A percentile compares a stretch with the other conserved stretches of the same genome.
These are phyloP conservation scores for Bidens hawaiensis DNA, from an alignment of 140 eudicot species.

Conservation along the genomic window DNA sequence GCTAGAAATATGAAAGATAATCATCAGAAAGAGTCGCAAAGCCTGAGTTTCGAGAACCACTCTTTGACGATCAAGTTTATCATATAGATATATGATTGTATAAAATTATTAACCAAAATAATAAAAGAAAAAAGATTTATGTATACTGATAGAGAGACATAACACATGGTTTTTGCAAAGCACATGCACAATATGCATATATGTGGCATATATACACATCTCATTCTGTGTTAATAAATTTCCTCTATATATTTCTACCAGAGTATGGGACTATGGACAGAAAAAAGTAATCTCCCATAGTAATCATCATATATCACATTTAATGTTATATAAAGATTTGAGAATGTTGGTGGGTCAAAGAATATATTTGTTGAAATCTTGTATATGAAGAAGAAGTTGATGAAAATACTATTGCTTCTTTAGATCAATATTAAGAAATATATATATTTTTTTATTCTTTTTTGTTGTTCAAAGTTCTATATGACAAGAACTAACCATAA, in stretches of 20 bases:
- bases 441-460: too few relatives aligned
- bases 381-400: too few relatives aligned
- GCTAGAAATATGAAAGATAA: neutral
- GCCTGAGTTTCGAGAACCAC: neutral
- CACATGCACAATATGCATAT: slow-evolving; percentile 9
- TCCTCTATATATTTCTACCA: slow-evolving; percentile 2
- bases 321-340: neutral
- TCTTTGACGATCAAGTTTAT: neutral
- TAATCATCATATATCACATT: too few relatives aligned
- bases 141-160: neutral
- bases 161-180: slow-evolving; percentile 8
- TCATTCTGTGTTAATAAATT: slow-evolving; percentile 15
- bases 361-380: too few relatives aligned
- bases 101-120: neutral
- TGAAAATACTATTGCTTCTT: too few relatives aligned
- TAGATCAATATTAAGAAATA: too few relatives aligned
- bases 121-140: too few relatives aligned
- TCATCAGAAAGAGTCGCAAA: neutral
- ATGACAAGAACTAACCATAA: too few relatives aligned
- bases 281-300: slow-evolving; percentile 14
- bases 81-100: neutral
- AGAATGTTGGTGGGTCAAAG: neutral
- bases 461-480: too few relatives aligned
- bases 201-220: slow-evolving; percentile 19
- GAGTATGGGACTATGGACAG: slow-evolving; percentile 16